phyloP scores from a whole-genome alignment of 2,329 filamentous ascomycete species.

The Paracorniculantispora psalliotae region DNA sequence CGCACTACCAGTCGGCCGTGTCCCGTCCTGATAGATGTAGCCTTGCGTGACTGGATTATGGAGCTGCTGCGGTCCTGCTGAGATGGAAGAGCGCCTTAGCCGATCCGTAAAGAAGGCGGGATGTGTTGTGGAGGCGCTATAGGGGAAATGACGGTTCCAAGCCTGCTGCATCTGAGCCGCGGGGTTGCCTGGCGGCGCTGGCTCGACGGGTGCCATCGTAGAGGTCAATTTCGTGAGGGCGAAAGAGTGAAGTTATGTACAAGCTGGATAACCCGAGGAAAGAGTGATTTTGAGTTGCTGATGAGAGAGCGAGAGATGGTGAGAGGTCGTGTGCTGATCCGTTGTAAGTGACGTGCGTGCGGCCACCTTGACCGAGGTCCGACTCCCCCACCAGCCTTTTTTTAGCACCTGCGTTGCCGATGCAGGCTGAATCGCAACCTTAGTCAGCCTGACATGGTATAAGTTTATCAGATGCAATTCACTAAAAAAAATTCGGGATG shows the following conservation, averaged over 20 bases:
- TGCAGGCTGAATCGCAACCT: neutral
- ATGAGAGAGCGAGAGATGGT: too few relatives aligned
- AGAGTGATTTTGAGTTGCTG: neutral
- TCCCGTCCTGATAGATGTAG: slow-evolving; percentile 52
- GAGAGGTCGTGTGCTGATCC: neutral
- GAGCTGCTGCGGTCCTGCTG: slow-evolving; percentile 15
- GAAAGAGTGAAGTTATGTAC: neutral
- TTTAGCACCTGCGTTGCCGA: neutral
- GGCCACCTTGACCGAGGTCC: slow-evolving; percentile 4
- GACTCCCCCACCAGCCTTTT: neutral
- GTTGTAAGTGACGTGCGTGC: slow-evolving; percentile 4
- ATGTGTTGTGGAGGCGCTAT: slow-evolving; percentile 58
- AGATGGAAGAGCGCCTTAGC: slow-evolving; percentile 51
- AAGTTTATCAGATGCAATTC: too few relatives aligned
- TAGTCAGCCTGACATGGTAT: slow-evolving; percentile 5
- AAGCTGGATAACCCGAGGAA: too few relatives aligned
- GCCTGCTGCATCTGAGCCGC: slow-evolving; percentile 10
- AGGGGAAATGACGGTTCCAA: slow-evolving; percentile 27
- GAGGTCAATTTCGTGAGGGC: neutral
- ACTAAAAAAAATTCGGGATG: too few relatives aligned
- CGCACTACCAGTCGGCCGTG: slow-evolving; percentile 24
- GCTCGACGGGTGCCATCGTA: neutral
- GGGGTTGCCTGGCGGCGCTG: neutral
- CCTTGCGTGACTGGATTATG: slow-evolving; percentile 53
- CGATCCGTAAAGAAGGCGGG: slow-evolving; percentile 72